These are phyloP conservation scores for Prototheca wickerhamii DNA, from an alignment of 163 green algal genomes.

Conservation along the genomic window DNA sequence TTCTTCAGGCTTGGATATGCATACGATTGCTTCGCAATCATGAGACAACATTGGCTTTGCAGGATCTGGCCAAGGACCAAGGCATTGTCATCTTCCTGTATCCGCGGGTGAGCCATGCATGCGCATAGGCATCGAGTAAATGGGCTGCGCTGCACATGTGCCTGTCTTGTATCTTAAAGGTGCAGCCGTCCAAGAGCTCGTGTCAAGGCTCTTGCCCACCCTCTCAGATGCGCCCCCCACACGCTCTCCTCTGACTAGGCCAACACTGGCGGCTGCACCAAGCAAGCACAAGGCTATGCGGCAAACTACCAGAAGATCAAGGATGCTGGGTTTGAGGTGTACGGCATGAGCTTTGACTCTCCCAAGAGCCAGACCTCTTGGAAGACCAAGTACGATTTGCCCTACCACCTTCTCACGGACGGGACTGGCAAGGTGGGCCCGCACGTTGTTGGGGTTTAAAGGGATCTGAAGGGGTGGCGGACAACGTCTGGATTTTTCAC, in stretches of 20 bases:
- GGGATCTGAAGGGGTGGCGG: too few species aligned
- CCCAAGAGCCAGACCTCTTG: slow-evolving; percentile 51
- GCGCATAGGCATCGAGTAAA: too few species aligned
- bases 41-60: too few species aligned
- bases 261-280: slow-evolving; percentile 59
- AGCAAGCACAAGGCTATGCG: slow-evolving; percentile 50
- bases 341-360: slow-evolving; percentile 48
- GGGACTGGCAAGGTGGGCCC: slow-evolving; percentile 1
- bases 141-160: too few species aligned
- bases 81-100: slow-evolving; percentile 61
- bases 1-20: too few species aligned
- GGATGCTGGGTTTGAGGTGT: slow-evolving; percentile 44
- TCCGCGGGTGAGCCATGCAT: slow-evolving; percentile 16
- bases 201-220: too few species aligned
- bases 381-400: slow-evolving; percentile 44
- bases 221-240: neutral
- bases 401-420: slow-evolving; percentile 51
- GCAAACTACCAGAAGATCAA: slow-evolving; percentile 33
- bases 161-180: neutral
- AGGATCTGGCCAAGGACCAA: slow-evolving; percentile 30
- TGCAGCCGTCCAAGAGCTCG: neutral
- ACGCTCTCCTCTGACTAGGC: slow-evolving; percentile 14
- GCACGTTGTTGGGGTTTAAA: too few species aligned
- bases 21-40: too few species aligned
- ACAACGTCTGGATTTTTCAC: too few species aligned